Evolutionary conservation across 2,329 filamentous ascomycete species (phyloP).

Genomic region (Ascosphaera aggregata): DNA sequence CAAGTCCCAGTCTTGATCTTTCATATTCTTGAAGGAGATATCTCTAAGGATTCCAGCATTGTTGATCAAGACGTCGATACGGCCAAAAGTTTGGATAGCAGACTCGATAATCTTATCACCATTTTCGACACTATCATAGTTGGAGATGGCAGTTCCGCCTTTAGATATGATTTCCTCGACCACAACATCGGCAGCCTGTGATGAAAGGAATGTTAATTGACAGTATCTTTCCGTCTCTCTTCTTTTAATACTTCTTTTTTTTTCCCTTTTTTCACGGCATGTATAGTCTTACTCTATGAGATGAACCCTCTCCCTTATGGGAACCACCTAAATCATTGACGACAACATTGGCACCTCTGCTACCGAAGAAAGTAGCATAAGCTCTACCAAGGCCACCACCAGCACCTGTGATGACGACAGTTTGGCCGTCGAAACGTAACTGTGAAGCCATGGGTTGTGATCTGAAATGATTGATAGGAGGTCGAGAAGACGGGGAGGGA

Average conservation of each 20-base stretch:
- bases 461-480: no score
- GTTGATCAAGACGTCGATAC: slow-evolving; percentile 89
- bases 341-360: slow-evolving; percentile 77
- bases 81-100: slow-evolving; percentile 28
- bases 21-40: slow-evolving; percentile 97
- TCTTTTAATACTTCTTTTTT: not conserved
- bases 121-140: slow-evolving; percentile 68
- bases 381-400: slow-evolving; percentile 62
- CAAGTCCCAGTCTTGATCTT: slow-evolving; percentile 88
- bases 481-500: not conserved
- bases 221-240: not conserved
- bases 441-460: slow-evolving; percentile 39
- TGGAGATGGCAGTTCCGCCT: slow-evolving; percentile 89
- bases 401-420: slow-evolving; percentile 69
- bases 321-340: slow-evolving; percentile 91
- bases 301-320: slow-evolving; percentile 78
- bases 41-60: slow-evolving; percentile 92
- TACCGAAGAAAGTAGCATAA: slow-evolving; percentile 76
- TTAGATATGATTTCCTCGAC: slow-evolving; percentile 39
- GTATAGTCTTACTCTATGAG: slow-evolving; percentile 47
- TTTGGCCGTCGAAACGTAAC: slow-evolving; percentile 70
- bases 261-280: not conserved
- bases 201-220: not conserved
- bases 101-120: slow-evolving; percentile 78
- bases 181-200: slow-evolving; percentile 37